A percentile compares a stretch with the other conserved stretches of the same genome.
Evolutionary conservation across 2,329 filamentous ascomycete genomes (phyloP).

Genomic region (Rhexocercosporidium sp.): DNA sequence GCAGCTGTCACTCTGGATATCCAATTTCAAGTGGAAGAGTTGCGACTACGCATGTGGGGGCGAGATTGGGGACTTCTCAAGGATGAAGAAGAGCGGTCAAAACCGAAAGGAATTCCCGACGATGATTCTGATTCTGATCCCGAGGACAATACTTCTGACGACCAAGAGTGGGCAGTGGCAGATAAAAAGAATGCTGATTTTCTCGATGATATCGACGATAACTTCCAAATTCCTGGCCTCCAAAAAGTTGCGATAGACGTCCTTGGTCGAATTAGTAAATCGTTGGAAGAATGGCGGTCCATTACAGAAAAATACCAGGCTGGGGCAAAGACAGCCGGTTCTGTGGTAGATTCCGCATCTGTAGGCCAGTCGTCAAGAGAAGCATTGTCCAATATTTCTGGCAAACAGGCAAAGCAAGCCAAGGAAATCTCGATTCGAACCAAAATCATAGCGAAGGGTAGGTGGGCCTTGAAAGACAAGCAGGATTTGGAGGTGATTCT

Average conservation of each 20-base stretch:
- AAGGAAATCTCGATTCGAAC: background rate
- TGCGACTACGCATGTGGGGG: background rate
- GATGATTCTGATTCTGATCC: background rate
- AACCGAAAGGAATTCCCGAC: background rate
- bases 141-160: too few relatives aligned
- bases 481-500: background rate
- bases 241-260: background rate
- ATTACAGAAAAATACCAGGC: background rate
- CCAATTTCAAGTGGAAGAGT: background rate
- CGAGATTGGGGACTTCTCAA: background rate
- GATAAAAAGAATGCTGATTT: background rate
- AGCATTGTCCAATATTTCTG: background rate
- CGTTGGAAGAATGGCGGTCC: background rate
- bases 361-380: background rate
- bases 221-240: background rate
- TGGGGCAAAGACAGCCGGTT: background rate
- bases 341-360: background rate
- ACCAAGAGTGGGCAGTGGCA: background rate
- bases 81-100: background rate
- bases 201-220: background rate
- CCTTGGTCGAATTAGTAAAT: background rate
- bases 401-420: background rate
- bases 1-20: background rate
- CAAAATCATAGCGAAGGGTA: background rate
- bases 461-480: background rate